Percentiles rank a stretch among this genome's conserved stretches.
phyloP scores from a whole-genome alignment of 139 green algal genomes.

The Tetraselmis striata region DNA sequence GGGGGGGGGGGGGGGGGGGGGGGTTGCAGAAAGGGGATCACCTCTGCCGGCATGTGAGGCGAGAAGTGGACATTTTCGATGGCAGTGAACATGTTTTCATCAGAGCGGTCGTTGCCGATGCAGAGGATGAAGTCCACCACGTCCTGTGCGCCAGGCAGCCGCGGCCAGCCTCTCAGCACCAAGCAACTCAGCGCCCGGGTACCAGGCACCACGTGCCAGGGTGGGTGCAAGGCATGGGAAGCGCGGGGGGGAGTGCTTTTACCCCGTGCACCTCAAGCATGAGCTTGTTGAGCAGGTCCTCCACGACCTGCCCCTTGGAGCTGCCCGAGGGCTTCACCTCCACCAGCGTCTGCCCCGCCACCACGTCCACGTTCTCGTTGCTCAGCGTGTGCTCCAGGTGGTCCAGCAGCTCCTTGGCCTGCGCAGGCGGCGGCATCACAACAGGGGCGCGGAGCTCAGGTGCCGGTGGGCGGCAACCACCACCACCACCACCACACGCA shows the following conservation, averaged over 20 bases:
- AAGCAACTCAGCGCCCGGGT: background rate
- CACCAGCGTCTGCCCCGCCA: conserved; percentile 71
- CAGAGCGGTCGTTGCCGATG: conserved; percentile 93
- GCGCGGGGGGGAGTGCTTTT: too few relatives aligned
- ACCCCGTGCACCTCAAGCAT: background rate
- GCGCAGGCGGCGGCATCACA: too few relatives aligned
- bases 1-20: too few relatives aligned
- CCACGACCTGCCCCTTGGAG: conserved; percentile 71
- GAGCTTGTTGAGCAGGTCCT: conserved; percentile 49
- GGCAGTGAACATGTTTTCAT: conserved; percentile 97
- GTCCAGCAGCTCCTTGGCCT: conserved; percentile 97
- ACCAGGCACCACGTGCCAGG: background rate
- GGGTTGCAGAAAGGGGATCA: background rate
- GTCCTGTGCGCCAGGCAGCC: background rate
- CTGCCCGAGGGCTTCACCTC: conserved; percentile 82
- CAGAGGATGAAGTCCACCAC: conserved; percentile 87
- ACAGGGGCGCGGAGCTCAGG: too few relatives aligned
- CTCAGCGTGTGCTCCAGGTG: conserved; percentile 92
- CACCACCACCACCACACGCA: too few relatives aligned
- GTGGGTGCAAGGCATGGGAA: too few relatives aligned
- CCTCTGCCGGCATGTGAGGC: conserved; percentile 45
- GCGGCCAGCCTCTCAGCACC: background rate
- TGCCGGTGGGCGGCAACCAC: too few relatives aligned
- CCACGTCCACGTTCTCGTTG: conserved; percentile 85
- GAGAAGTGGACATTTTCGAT: conserved; percentile 70